Evolutionary conservation across 495 filamentous ascomycete genomes (phyloP), one percentile per base, ranked within the genome.

Genomic region (Pseudevernia furfuracea): DNA sequence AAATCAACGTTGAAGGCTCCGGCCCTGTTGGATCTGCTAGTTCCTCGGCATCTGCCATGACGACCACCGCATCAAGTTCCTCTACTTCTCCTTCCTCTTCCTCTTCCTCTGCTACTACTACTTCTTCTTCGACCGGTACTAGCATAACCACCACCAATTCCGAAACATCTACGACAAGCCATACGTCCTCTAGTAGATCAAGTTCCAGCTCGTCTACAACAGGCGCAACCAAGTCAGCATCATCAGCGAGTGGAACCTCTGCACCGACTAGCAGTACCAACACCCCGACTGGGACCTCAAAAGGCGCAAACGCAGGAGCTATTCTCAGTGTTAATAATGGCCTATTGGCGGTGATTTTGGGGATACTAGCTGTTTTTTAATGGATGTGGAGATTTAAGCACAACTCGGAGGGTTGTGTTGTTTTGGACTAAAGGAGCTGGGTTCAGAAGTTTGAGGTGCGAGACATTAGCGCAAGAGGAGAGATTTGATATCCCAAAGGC

Each of bases 1-100:
- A 75, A 39, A 87, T 88, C 74, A 69, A 73, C 34, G 77, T 88
- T 37, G 70, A 79, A 30, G 84, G 82, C 36, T 72, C 74, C 36
- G 79, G 77, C 58, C 79, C 72, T 34, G 71, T 75, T 5, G 66
- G 73, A 3, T 67, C 77, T 10, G 61, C 66, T 17, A 71, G 73
- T 11, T 61, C 75, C 19, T 67, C 68, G 60, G 71, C 79, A n/a
- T 74, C 73, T 59, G 53, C 74, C n/a, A 65, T 73, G 30, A 63
- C 74, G 14, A 65, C 73, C 23, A 58, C 60, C 23, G 30, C 60
- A 32, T 55, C 67, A 36, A 41, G 56, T 15, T 44, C 65, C 11
- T 65, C 14, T 52, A 64, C 39, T n/a, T 53, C 6, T 64, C 49
- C n/a, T 15, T 44, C 65, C 11, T 65, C 14, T 52, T n/a, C 59